A percentile compares a stretch with the other conserved stretches of the same genome.
Evolutionary conservation across 2,329 filamentous ascomycete species (phyloP).

Genomic region (Fusarium newnesense): DNA sequence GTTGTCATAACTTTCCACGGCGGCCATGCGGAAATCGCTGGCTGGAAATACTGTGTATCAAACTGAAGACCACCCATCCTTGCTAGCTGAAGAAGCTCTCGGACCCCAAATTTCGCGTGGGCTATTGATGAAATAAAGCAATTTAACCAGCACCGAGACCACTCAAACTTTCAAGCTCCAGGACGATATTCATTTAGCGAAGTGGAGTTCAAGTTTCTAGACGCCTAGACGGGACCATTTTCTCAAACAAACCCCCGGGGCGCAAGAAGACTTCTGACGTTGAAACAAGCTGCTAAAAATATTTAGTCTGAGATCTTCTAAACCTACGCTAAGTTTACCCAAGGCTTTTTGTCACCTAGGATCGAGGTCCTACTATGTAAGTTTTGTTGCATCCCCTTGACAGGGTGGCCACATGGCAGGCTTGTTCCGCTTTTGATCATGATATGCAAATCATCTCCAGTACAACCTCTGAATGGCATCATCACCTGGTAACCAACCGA

Average conservation of each 20-base stretch:
- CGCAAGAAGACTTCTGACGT: no score
- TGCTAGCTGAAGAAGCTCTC: conserved; percentile 20
- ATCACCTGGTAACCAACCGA: neutral
- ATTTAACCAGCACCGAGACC: conserved; percentile 36
- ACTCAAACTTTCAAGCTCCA: conserved; percentile 5
- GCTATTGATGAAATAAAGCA: conserved; percentile 41
- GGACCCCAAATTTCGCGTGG: conserved; percentile 33
- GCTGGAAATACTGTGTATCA: neutral
- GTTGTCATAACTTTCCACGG: neutral
- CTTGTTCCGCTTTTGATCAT: conserved; percentile 26
- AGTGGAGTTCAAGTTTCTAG: conserved; percentile 28
- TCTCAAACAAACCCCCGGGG: neutral
- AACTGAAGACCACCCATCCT: conserved; percentile 15
- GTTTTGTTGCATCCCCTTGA: no score
- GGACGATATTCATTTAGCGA: neutral
- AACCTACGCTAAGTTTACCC: no score
- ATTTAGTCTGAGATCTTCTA: no score
- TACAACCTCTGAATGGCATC: conserved; percentile 13
- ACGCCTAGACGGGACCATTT: neutral
- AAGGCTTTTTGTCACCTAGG: no score
- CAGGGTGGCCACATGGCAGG: conserved; percentile 42
- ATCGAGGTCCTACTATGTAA: no score
- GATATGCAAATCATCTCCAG: conserved; percentile 12
- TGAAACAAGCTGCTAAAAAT: no score
- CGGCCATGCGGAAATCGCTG: neutral